Evolutionary conservation across 805 yeast species (phyloP).

Genomic region (Kurtzmaniella fragi): DNA sequence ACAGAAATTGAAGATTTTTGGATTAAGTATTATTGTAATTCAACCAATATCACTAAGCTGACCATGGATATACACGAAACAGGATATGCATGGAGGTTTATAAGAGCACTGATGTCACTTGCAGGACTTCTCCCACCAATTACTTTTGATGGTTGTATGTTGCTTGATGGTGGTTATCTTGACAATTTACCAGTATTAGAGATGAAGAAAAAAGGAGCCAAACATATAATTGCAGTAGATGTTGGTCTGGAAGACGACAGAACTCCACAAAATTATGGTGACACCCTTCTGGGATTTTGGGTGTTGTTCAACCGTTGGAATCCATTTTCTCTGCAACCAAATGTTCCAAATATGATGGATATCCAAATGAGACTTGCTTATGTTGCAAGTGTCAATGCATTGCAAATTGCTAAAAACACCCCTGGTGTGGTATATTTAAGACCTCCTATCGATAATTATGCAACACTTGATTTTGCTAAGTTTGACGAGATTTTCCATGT

Average conservation of each 20-base stretch:
- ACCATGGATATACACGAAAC: conserved; percentile 90
- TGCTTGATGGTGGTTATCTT: conserved; percentile 93
- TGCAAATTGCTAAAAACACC: conserved; percentile 78
- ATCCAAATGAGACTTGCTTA: conserved; percentile 90
- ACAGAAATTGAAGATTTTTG: conserved; percentile 93
- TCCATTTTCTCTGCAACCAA: conserved; percentile 82
- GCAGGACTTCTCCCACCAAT: conserved; percentile 92
- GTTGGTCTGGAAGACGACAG: conserved; percentile 94
- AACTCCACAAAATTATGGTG: conserved; percentile 87
- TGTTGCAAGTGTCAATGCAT: conserved; percentile 90
- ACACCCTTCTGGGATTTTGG: conserved; percentile 90
- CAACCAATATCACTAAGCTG: conserved; percentile 92
- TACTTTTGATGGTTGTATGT: conserved; percentile 86
- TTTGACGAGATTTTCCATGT: conserved; percentile 85
- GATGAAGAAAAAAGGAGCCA: conserved; percentile 87
- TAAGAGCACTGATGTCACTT: conserved; percentile 92
- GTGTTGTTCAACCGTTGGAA: conserved; percentile 82
- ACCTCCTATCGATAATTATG: conserved; percentile 91
- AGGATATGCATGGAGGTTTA: conserved; percentile 94
- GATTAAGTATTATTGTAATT: conserved; percentile 83
- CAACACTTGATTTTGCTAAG: conserved; percentile 86
- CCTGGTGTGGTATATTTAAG: conserved; percentile 84
- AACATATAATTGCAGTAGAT: conserved; percentile 84
- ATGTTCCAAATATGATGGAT: conserved; percentile 91
- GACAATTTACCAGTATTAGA: conserved; percentile 91